phyloP scores from a whole-genome alignment of 495 filamentous ascomycete species.

The Penicillium coffeae region DNA sequence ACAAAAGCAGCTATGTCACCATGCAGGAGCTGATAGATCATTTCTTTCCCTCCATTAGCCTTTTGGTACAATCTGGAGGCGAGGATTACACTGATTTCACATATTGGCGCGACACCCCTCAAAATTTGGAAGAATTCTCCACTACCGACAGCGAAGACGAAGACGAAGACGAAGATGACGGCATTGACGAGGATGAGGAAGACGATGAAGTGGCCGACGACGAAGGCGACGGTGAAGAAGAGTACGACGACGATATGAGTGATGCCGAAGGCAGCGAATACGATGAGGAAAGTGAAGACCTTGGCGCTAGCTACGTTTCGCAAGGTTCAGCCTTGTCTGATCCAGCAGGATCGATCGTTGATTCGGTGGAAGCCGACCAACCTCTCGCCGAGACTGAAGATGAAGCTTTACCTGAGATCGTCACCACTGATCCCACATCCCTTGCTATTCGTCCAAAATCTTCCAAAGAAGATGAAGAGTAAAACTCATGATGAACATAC shows the following conservation, averaged over 20 bases:
- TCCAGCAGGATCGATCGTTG: slow-evolving; percentile 37
- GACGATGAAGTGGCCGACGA: slow-evolving; percentile 45
- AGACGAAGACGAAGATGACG: slow-evolving; percentile 40
- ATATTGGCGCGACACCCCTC: slow-evolving; percentile 75
- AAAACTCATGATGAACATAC: neutral
- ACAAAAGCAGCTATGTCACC: slow-evolving; percentile 93
- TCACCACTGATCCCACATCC: slow-evolving; percentile 6
- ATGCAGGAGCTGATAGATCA: slow-evolving; percentile 97
- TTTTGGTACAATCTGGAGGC: slow-evolving; percentile 70
- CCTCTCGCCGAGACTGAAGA: slow-evolving; percentile 10
- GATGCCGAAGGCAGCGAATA: slow-evolving; percentile 44
- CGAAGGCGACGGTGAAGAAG: slow-evolving; percentile 39
- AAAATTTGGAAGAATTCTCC: slow-evolving; percentile 74
- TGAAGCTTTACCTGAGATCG: neutral
- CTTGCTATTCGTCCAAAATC: slow-evolving; percentile 24
- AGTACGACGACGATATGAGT: slow-evolving; percentile 35
- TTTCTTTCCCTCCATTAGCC: slow-evolving; percentile 84
- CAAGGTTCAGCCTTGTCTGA: slow-evolving; percentile 51
- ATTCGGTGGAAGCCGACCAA: slow-evolving; percentile 28
- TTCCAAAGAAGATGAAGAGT: neutral
- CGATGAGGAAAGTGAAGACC: slow-evolving; percentile 36
- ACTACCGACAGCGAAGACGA: slow-evolving; percentile 66
- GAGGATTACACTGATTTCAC: slow-evolving; percentile 88
- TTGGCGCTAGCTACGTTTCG: slow-evolving; percentile 60
- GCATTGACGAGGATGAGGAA: slow-evolving; percentile 29